Evolutionary conservation across 495 filamentous ascomycete genomes (phyloP), one percentile per base, ranked within the genome.

Genomic region (Durotheca rogersii): DNA sequence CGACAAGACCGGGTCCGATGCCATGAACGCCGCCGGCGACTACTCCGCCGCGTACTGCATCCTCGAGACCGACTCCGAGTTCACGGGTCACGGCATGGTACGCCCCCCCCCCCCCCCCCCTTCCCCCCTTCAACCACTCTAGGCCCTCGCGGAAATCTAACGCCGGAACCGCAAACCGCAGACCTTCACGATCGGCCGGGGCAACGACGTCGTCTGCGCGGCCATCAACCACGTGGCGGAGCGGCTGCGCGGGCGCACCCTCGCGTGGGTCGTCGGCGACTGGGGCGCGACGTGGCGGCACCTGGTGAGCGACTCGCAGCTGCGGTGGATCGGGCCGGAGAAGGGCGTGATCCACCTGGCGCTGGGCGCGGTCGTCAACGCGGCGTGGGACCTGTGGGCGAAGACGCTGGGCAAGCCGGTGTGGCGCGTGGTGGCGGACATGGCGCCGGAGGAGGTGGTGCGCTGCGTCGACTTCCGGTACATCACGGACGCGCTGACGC

Each of bases 121-220:
- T 32, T 41, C 23, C 46, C 3, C 27, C 40, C 25, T 4, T 2
- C 20, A 0, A 11, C 25, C 20, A 11, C 25, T 25, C 3, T 16
- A 5, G 5, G 12, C 43, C 6, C 20, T 12, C 6, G 17, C 11
- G 17, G 4, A 9, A 47, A 10, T 14, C 41, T 55, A 57, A 55
- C 47, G 40, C 50, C 33, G n/a, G n/a, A n/a, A n/a, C n/a, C n/a
- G n/a, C n/a, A n/a, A 38, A 44, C 7, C 19, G 27, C 51, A 90
- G 88, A 95, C 90, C 57, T 96, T 96, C 77, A 96, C 91, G 27
- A 95, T 95, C 59, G 91, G 91, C 66, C 88, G 91, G 53, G 91
- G 91, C 54, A 96, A 95, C 72, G 90, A 95, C 69, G 84, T 95
- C 51, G 90, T 96, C 68, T 93, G 89, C 75, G 67, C 80, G 25